These are phyloP conservation scores for Penicillium goetzii DNA, from an alignment of 495 filamentous ascomycete genomes.

Conservation along the genomic window DNA sequence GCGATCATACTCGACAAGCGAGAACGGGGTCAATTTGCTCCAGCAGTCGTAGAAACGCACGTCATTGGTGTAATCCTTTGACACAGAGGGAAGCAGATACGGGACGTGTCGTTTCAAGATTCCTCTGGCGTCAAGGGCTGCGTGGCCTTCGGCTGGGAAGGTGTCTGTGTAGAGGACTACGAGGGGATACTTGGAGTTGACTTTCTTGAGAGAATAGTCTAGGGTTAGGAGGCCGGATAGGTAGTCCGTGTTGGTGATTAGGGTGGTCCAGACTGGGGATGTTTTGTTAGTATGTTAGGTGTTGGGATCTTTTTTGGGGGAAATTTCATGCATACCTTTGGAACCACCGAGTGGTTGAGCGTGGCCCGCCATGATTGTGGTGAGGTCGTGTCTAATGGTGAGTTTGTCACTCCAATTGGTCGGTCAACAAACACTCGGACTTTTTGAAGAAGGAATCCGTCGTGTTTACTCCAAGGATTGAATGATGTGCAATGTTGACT, in stretches of 20 bases:
- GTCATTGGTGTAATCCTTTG: conserved; percentile 63
- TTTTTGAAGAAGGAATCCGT: background rate
- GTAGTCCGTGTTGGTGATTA: conserved; percentile 77
- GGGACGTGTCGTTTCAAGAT: conserved; percentile 65
- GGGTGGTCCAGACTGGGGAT: conserved; percentile 68
- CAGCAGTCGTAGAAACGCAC: conserved; percentile 81
- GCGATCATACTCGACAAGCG: conserved; percentile 68
- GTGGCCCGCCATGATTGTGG: background rate
- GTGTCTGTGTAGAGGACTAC: conserved; percentile 77
- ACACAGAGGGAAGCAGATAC: conserved; percentile 61
- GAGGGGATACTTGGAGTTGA: conserved; percentile 66
- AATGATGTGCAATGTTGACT: background rate
- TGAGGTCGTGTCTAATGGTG: background rate
- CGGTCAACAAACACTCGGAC: background rate
- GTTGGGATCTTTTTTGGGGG: background rate
- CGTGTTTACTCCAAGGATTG: background rate
- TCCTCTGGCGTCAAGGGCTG: conserved; percentile 62
- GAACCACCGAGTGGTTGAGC: conserved; percentile 7
- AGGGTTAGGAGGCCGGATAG: conserved; percentile 74
- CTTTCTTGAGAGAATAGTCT: conserved; percentile 64
- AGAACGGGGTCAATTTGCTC: conserved; percentile 80
- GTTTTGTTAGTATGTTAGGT: background rate
- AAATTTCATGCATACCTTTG: conserved; percentile 1
- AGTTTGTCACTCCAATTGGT: background rate
- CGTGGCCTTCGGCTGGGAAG: conserved; percentile 63